Base-by-base conservation (phyloP, 345 rosid genomes). In the Linum usitatissimum region DNA sequence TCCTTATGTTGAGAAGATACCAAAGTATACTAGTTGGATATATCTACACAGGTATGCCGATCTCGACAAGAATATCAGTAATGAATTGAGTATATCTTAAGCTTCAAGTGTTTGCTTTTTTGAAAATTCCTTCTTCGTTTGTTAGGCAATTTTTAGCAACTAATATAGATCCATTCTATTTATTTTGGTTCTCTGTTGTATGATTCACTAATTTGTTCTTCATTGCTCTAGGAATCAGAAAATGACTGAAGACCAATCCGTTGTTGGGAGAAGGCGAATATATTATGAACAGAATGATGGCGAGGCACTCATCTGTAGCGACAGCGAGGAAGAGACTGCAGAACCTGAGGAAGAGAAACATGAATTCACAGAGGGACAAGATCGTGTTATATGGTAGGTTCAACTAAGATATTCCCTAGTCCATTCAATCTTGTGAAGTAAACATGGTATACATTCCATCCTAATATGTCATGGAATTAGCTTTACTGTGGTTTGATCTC, bases 161-260 rank as follows among this genome's bases (percentile, higher is more conserved):
- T 59, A 7, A 72, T 63, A 6, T 10, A 64, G 59, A 53, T 15
- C 45, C n/a, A 10, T 66, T 38, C 28, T n/a, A n/a, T n/a, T 56
- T 23, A 31, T 30, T 9, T 38, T 64, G 53, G 10, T 57, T 62
- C 18, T 64, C 57, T 23, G 10, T 10, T 34, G n/a, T n/a, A 23
- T 63, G 51, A 18, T 49, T 64, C 30, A 55, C 30, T 5, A 18
- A 55, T 55, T 55, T 28, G 5, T 55, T 28, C 13, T 55, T 55
- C 13, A 55, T 55, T 3, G 6, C 8, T 14, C 14, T 12, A 93
- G 99, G 77, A 93, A 93, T 79, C 99, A 87, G 80, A 86, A 95
- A 81, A 93, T 93, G 99, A 88, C 94, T 31, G 97, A 93, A 70
- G 99, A 90, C 72, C 99, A 93, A 73, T 87, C 99, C 59, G 96